Base-by-base conservation (phyloP, 1,284 basidiomycete genomes). In the Ganoderma sp. region DNA sequence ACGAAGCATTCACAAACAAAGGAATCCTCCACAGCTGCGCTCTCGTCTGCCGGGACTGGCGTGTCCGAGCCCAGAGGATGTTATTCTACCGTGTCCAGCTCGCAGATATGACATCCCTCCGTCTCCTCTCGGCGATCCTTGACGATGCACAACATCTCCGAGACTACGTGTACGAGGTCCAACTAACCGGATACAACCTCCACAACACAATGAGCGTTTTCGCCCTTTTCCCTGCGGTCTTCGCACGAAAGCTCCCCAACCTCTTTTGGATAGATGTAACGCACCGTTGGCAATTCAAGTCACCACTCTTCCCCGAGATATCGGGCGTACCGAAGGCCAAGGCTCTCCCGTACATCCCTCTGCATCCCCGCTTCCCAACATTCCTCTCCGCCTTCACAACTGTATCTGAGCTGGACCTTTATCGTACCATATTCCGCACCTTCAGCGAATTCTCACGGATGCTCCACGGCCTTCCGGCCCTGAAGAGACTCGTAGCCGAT, bases 321-420 rank as follows among this genome's bases (percentile, higher is more conserved):
- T 22, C 8, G n/a, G 45, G 22, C 50, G 6, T 25, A 9, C 34
- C 32, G 34, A 37, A 37, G 4, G 32, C 28, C 9, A 37, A 19
- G 32, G 1, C 25, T 8, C 34, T 37, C 1, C 56, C 32, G 12
- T 28, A 28, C 52, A 25, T 54, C 25, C 25, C 25, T 32, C 52
- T 54, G 9, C 52, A 56, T 17, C 32, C 28, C 7, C 34, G 56
- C 28, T 57, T 57, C 34, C 28, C 25, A 19, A 4, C 3, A 5
- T 57, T 57, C 19, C 56, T 57, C 56, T 57, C 34, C 56, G 7
- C 56, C 19, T 57, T 37, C 56, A 57, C 56, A 8, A 6, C 32
- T 3, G 17, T 37, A 0, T 37, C 17, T 5, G 4, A 0, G 2
- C 17, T 37, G 8, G 19, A 8, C 2, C 56, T 37, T 17, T 3